Percentiles rank a stretch among this genome's conserved stretches.
Conservation (phyloP, 805 yeast genomes). For the Saturnispora bothae region DNA sequence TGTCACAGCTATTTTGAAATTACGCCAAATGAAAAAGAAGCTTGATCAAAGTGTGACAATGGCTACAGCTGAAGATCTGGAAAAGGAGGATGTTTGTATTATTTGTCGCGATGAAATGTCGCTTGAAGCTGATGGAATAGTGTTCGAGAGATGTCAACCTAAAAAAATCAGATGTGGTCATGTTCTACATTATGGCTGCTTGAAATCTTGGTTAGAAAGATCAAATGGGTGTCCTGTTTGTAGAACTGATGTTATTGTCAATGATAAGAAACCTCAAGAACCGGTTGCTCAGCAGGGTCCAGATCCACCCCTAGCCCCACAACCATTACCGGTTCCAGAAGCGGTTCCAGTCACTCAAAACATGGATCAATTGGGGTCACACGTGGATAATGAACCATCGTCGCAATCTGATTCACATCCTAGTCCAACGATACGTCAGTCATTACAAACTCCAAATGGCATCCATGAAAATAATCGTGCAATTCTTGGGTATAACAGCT, state of each 20-base stretch:
- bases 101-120: slow-evolving; percentile 89
- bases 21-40: slow-evolving; percentile 39
- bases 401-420: too few species aligned
- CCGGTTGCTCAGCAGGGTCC: background rate
- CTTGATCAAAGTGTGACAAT: background rate
- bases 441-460: too few species aligned
- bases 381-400: too few species aligned
- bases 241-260: slow-evolving; percentile 49
- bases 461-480: too few species aligned
- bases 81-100: slow-evolving; percentile 62
- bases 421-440: too few species aligned
- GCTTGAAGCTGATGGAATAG: slow-evolving; percentile 24
- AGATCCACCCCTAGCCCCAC: background rate
- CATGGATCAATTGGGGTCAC: too few species aligned
- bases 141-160: slow-evolving; percentile 40
- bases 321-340: background rate
- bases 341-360: too few species aligned
- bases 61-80: slow-evolving; percentile 55
- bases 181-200: slow-evolving; percentile 78
- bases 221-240: slow-evolving; percentile 93
- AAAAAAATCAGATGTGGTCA: slow-evolving; percentile 79
- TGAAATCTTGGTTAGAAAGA: slow-evolving; percentile 86
- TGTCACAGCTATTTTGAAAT: slow-evolving; percentile 28
- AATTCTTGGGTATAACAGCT: too few species aligned
- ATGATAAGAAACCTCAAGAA: background rate